These are phyloP conservation scores for Lepiota subincarnata DNA, from an alignment of 768 basidiomycete species.

Conservation along the genomic window DNA sequence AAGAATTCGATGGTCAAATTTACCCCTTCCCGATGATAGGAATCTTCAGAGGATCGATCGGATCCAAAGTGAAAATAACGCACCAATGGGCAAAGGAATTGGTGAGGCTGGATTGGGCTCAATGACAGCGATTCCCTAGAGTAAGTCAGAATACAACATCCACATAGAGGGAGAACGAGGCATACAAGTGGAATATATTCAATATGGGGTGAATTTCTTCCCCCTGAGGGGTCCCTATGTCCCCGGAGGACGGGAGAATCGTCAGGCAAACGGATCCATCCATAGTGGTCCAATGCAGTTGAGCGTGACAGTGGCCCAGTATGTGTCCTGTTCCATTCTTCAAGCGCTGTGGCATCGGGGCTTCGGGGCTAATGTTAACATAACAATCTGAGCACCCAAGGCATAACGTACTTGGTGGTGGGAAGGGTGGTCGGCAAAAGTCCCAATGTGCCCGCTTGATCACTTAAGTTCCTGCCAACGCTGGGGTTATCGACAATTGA, in stretches of 20 bases:
- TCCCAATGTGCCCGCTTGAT: conserved; percentile 19
- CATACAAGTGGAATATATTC: neutral
- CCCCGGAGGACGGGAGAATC: neutral
- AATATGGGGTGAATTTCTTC: conserved; percentile 5
- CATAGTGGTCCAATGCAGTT: conserved; percentile 15
- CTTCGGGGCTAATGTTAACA: neutral
- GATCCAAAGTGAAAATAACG: too few relatives aligned
- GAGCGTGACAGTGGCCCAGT: conserved; percentile 20
- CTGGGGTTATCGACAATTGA: conserved; percentile 12
- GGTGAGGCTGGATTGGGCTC: too few relatives aligned
- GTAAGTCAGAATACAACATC: neutral
- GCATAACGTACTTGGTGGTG: conserved; percentile 5
- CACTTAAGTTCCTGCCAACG: conserved; percentile 17
- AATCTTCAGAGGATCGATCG: too few relatives aligned
- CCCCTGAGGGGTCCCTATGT: conserved; percentile 11
- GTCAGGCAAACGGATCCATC: conserved; percentile 18
- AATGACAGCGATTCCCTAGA: too few relatives aligned
- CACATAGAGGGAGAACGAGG: neutral
- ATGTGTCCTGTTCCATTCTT: conserved; percentile 16
- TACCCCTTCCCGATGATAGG: too few relatives aligned
- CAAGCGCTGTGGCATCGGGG: conserved; percentile 4
- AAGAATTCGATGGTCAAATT: too few relatives aligned
- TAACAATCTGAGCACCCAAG: too few relatives aligned
- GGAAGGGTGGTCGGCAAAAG: conserved; percentile 10
- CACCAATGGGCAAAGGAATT: too few relatives aligned